Percentiles rank a stretch among this genome's conserved stretches.
Evolutionary conservation across 83 land plant species (phyloP).

Genomic region (Picea abies): DNA sequence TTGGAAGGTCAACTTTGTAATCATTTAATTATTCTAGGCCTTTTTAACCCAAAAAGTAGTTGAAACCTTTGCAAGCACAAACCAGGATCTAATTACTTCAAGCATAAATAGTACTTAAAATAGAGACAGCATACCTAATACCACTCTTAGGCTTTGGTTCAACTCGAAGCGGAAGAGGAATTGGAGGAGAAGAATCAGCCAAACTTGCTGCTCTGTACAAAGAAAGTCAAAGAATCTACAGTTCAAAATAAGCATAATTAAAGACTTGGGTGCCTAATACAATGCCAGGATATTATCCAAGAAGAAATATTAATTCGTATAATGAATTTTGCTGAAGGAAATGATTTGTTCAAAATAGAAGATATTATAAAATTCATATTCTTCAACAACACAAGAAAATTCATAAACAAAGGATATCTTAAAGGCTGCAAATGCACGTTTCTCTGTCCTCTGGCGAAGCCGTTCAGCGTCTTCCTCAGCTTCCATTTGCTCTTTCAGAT

Average conservation of each 20-base stretch:
- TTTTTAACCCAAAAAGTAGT: background rate
- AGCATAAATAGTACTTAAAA: background rate
- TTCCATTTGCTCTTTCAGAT: constrained; percentile 99
- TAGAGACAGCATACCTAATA: constrained; percentile 57
- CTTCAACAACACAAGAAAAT: background rate
- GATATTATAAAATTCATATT: background rate
- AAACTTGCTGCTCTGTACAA: constrained; percentile 90
- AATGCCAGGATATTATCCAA: too few relatives aligned
- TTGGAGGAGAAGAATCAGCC: constrained; percentile 82
- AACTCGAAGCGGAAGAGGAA: constrained; percentile 82
- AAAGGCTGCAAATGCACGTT: constrained; percentile 97
- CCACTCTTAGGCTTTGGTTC: constrained; percentile 98
- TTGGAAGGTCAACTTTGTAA: too few relatives aligned
- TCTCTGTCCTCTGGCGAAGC: constrained; percentile 90
- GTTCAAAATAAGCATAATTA: too few relatives aligned
- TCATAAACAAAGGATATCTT: constrained; percentile 80
- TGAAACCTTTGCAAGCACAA: background rate
- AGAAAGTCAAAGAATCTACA: constrained; percentile 14
- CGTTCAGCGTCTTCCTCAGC: constrained; percentile 99
- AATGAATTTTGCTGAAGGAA: background rate
- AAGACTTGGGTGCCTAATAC: too few relatives aligned
- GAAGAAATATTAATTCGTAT: too few relatives aligned
- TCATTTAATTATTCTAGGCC: too few relatives aligned
- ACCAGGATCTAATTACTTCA: background rate
- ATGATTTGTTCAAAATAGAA: background rate